Conservation (phyloP, 73 alveolate genomes). For the Paramecium biaurelia region DNA sequence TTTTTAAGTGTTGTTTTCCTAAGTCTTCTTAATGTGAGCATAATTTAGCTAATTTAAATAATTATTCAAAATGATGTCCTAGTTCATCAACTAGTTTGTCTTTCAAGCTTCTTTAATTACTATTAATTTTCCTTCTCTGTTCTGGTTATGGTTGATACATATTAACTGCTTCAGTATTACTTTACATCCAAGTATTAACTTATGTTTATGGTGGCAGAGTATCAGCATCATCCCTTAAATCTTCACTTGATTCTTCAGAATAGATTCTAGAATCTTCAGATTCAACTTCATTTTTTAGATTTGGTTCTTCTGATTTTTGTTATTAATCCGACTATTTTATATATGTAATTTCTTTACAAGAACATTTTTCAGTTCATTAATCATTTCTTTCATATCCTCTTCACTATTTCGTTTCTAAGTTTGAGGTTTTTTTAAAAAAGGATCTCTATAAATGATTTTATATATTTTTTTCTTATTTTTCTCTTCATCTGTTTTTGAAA, state of each 20-base stretch:
- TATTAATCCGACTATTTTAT: neutral
- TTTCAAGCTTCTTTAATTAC: neutral
- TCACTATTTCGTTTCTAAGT: neutral
- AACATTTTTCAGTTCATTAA: neutral
- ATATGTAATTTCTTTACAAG: neutral
- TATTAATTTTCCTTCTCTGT: neutral
- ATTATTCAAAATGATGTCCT: neutral
- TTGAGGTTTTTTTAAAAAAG: neutral
- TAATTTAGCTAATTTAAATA: neutral
- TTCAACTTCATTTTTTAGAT: neutral
- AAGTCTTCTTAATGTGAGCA: neutral
- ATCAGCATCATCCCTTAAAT: neutral
- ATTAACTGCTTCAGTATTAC: neutral
- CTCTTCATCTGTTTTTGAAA: conserved; percentile 22
- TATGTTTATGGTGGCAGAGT: neutral
- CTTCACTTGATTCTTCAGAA: conserved; percentile 17
- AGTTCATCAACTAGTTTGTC: neutral
- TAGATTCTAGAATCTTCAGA: neutral
- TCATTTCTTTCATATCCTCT: conserved; percentile 13
- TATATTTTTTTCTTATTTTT: neutral
- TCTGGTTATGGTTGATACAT: neutral
- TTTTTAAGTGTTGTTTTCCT: neutral
- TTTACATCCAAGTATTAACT: conserved; percentile 41
- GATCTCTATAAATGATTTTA: conserved; percentile 10
- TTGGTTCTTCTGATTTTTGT: neutral